Base-by-base conservation (phyloP, 768 basidiomycete species). In the Hydnomerulius pinastri region DNA sequence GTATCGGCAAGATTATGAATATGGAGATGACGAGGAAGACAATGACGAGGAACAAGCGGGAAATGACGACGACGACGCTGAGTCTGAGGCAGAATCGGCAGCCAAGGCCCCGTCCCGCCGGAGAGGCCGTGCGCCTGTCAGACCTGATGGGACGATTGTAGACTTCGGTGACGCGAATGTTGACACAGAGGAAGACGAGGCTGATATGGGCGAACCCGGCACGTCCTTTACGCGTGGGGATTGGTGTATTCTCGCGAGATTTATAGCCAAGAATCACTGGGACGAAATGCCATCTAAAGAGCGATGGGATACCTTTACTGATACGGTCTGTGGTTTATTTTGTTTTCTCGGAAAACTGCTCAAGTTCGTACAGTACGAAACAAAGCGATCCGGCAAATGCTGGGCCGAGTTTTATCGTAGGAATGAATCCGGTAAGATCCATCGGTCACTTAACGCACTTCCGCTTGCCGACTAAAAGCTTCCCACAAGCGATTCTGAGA, bases 341-440 rank as follows among this genome's bases (percentile, higher is more conserved):
- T 21, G 8, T 49, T 13, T 48, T 6, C 33, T 45, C n/a, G 20
- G 18, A 10, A 18, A 29, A 38, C 24, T 11, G 40, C 43, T 56
- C 35, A 56, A 44, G 44, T 42, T n/a, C 30, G 24, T 43, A 6
- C 38, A 87, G 85, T 73, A 78, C 60, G 78, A 78, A 59, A 66
- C 61, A 13, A 57, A 54, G 27, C 73, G 86, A 53, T 72, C 80
- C 29, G 62, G 64, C 3, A 83, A 79, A 57, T 74, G 83, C 6
- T 87, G 85, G 85, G 73, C 69, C 17, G 82, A 85, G 60, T 81
- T 77, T 55, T 84, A 80, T 57, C 73, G 82, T 25, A 71, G 69
- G 50, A 69, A 82, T 53, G 77, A 82, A 62, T 42, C 62, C 50
- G 67, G 86, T 84, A 43, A 33, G 69, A 66, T 55, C n/a, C 13